Evolutionary conservation across 805 yeast species (phyloP), one percentile per base, ranked within the genome.

Genomic region (Pichia thaimueangensis): DNA sequence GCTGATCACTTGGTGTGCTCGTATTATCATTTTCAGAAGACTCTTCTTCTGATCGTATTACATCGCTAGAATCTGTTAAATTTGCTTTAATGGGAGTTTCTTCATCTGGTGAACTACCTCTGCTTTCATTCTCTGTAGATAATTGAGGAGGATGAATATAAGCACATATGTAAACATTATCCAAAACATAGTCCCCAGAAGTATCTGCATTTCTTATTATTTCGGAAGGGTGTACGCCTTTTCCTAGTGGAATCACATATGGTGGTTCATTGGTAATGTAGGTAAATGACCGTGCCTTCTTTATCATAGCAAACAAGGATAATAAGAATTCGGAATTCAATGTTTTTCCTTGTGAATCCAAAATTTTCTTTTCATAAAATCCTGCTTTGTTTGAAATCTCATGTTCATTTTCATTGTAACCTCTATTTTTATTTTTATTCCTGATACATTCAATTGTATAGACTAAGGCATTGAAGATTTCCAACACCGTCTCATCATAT

Each of bases 401-500:
- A n/a, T n/a, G n/a, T 28, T 37, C 41, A 30, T 21, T 8, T 23
- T 33, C 21, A 10, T 31, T 23, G 6, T 16, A 28, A 19, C 30
- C 25, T 2, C 30, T 19, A n/a, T n/a, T 19, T 7, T 15, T 28
- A 23, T 31, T 20, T 25, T 42, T 35, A 23, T 28, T 25, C 31
- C 60, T 41, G 8, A 54, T 41, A 8, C 62, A 56, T 47, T 62
- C 67, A 20, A 60, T 42, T 2, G 59, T 49, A 22, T 56, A 40
- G 5, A 59, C 57, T 8, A 62, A 50, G 35, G 59, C 65, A 38
- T 59, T 60, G 30, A 63, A 53, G 6, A 57, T 50, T 19, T 57
- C 59, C n/a, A 62, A 51, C 15, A 59, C 54, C 35, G 60, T 63
- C 43, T 63, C 66, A 42, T 58, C 63, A 48, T 55, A 64, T 3